Evolutionary conservation across 805 yeast genomes (phyloP), one percentile per base, ranked within the genome.

Genomic region (Saccharomycopsis sp.): DNA sequence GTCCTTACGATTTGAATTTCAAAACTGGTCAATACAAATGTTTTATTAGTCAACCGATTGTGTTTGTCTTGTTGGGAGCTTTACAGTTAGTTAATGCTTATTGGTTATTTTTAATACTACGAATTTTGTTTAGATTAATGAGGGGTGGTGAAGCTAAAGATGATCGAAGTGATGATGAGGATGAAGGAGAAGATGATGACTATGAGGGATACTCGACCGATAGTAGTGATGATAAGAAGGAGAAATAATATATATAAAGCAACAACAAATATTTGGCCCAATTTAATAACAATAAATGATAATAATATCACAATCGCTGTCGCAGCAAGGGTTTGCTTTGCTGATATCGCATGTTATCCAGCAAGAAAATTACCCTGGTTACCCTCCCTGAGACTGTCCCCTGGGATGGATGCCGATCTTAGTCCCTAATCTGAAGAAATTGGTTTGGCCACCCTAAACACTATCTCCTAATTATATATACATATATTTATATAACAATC

Each of bases 11-110:
- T 45, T 70, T 93, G 54, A 78, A 87, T 68, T 93, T 86, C 79
- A 85, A 74, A 9, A 80, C 93, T 24, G 90, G 89, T 63, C 96
- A 93, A 63, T 93, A 90, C 69, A 93, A 93, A 65, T 93, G 97
- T 66, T 87, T 87, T 83, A 85, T 93, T 53, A 82, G 97, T 20
- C 95, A 86, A 66, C 85, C 86, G 44, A 88, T 93, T 60, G 89
- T 90, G 2, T 89, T 93, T 57, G 62, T 65, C 19, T 73, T 93
- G 57, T 74, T 93, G 49, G 68, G 74, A 43, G 89, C 93, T 1
- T 71, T 93, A 52, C 97, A 93, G 62, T 56, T 86, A 45, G 87
- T 93, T 46, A 93, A 93, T 59, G 55, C 76, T 17, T 93, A 85
- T 66, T 93, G 98, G 98, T 71, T 89, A 47, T 77, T 75, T 55